A percentile compares a stretch with the other conserved stretches of the same genome.
Evolutionary conservation across 2,329 filamentous ascomycete genomes (phyloP).

Genomic region (Bipolaris bicolor): DNA sequence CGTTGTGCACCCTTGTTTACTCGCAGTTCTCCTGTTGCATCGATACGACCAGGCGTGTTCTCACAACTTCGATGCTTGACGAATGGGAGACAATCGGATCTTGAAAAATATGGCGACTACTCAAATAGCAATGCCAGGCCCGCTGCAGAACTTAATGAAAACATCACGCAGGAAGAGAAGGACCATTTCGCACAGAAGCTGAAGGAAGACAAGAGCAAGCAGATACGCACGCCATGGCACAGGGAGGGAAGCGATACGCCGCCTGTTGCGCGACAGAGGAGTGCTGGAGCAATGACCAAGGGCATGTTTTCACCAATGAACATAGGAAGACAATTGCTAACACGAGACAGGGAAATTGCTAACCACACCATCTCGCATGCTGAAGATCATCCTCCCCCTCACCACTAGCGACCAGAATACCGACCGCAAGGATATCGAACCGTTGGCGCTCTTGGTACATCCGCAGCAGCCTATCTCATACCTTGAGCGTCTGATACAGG

Average conservation of each 20-base stretch:
- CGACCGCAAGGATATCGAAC: slow-evolving; percentile 75
- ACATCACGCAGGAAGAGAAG: slow-evolving; percentile 55
- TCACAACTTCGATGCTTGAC: slow-evolving; percentile 9
- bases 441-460: slow-evolving; percentile 82
- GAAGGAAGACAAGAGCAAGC: slow-evolving; percentile 59
- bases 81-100: slow-evolving; percentile 3
- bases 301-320: slow-evolving; percentile 50
- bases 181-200: slow-evolving; percentile 53
- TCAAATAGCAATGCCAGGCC: slow-evolving; percentile 46
- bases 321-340: slow-evolving; percentile 10
- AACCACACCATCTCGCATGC: slow-evolving; percentile 78
- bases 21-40: slow-evolving; percentile 6
- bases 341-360: slow-evolving; percentile 69
- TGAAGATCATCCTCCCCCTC: slow-evolving; percentile 81
- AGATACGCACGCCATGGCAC: slow-evolving; percentile 70
- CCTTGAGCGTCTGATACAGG: slow-evolving; percentile 85
- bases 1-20: slow-evolving; percentile 14
- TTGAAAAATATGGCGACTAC: slow-evolving; percentile 27
- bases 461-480: slow-evolving; percentile 92
- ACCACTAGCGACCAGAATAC: slow-evolving; percentile 65
- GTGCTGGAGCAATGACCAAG: slow-evolving; percentile 68
- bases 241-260: slow-evolving; percentile 64
- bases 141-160: slow-evolving; percentile 51
- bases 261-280: slow-evolving; percentile 60
- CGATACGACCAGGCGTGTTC: not conserved